Base-by-base conservation (phyloP, 805 yeast species). In the Candida piceae region DNA sequence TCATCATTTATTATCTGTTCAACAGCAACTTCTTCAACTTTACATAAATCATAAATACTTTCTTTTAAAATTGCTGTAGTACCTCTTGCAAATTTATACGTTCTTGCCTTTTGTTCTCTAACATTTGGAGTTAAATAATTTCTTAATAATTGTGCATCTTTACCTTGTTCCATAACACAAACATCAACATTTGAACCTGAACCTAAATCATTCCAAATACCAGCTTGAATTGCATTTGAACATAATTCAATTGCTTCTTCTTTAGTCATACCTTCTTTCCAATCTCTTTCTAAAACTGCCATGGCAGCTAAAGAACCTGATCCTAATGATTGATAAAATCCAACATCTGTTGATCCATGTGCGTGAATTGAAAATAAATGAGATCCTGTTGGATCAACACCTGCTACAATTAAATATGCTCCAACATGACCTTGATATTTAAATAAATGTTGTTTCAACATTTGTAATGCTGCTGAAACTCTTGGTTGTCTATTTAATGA, bases 121-220 rank as follows among this genome's bases (percentile, higher is more conserved):
- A 78, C 80, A 62, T 93, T 93, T 41, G 98, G 98, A 36, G 88
- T 86, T 59, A 83, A 70, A 72, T 85, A 85, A 64, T 89, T 89
- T 66, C 98, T 78, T 60, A 74, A 69, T 38, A 90, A 71, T 44
- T 73, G 77, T 8, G 97, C 96, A 60, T 86, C 94, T 58, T 85
- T 79, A 44, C 93, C 96, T 29, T 75, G 67, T 65, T 90, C 97
- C 94, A 93, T 87, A 13, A 93, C 97, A 69, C 97, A 93, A 45
- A 93, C 69, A 60, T 93, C 98, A 25, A 93, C 97, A 57, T 93
- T 93, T 20, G 98, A 93, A 60, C 98, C 98, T 1, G 97, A 90
- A 34, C 98, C 98, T 57, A 90, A 75, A 71, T 93, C 98, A 64
- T 93, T 93, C 96, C 96, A 93, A 55, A 93, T 90, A 75, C 98